Evolutionary conservation across 495 filamentous ascomycete species (phyloP), one percentile per base, ranked within the genome.

Genomic region (Neurospora cerealis): DNA sequence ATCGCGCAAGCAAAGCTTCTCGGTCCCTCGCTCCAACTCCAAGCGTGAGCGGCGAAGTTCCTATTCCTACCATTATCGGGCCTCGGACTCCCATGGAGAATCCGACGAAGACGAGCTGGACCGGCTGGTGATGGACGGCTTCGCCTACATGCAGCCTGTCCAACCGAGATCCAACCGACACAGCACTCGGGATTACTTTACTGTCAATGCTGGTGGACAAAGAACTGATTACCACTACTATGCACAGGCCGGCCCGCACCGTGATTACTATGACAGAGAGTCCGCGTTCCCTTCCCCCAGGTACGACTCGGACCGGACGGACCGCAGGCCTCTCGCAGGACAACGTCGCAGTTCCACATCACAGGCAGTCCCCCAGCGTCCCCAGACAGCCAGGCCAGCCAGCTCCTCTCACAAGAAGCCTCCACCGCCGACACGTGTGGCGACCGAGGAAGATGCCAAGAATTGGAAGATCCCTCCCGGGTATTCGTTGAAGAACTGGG

Each of bases 401-500:
- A 69, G 77, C 72, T 79, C 73, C 73, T 72, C 77, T 4, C 79
- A 80, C 74, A 81, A 81, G 80, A 81, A 80, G 79, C 79, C 81
- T 70, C 77, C 80, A 10, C 74, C 80, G 24, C 71, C 77, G 15
- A 44, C 77, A n/a, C 86, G 89, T 71, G 89, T 91, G 82, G 95
- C 96, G 72, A 97, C 94, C 72, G 93, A 93, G 80, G 92, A 88
- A 54, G 94, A 98, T 81, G 93, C 93, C 75, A 88, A 88, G 79
- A 88, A 87, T 73, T 92, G 93, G 73, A 88, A 89, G 70, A 98
- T 99, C 73, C 96, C 96, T 3, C 81, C 90, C 2, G 96, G 97
- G 69, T 99, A 97, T 84, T 97, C 93, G 41, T 89, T 94, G 83
- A 98, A 98, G 85, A 98, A 99, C 87, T 99, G 96, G 96, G 96